Conservation (phyloP, 495 filamentous ascomycete species). For the Talaromyces liani region DNA sequence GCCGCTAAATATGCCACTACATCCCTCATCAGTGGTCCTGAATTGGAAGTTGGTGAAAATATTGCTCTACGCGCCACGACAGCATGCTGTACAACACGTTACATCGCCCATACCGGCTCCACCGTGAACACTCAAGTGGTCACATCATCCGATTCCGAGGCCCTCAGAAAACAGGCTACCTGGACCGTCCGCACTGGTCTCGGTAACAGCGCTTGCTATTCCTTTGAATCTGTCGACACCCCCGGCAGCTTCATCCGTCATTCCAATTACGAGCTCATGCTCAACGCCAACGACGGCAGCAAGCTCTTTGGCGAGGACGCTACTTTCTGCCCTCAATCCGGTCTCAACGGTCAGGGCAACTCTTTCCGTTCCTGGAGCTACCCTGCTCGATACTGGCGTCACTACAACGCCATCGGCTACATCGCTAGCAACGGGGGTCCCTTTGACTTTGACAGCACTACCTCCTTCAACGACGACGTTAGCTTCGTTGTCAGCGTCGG, state of each 20-base stretch:
- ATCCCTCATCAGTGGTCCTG: slow-evolving; percentile 39
- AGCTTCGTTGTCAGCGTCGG: slow-evolving; percentile 37
- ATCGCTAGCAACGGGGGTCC: slow-evolving; percentile 45
- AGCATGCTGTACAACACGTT: slow-evolving; percentile 39
- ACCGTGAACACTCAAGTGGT: slow-evolving; percentile 45
- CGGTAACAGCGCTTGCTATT: slow-evolving; percentile 43
- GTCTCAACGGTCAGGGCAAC: slow-evolving; percentile 38
- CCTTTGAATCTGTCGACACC: slow-evolving; percentile 49
- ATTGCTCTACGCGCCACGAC: slow-evolving; percentile 46
- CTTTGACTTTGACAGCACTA: slow-evolving; percentile 37
- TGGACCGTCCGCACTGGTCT: slow-evolving; percentile 48
- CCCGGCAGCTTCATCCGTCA: slow-evolving; percentile 49
- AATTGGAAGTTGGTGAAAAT: slow-evolving; percentile 37
- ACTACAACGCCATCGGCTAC: slow-evolving; percentile 39
- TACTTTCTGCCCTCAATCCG: slow-evolving; percentile 44
- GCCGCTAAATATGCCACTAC: slow-evolving; percentile 44
- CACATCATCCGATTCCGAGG: slow-evolving; percentile 36
- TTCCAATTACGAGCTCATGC: slow-evolving; percentile 34
- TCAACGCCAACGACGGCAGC: slow-evolving; percentile 41
- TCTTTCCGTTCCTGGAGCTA: slow-evolving; percentile 49
- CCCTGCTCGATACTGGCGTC: slow-evolving; percentile 49
- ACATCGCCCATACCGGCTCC: slow-evolving; percentile 40
- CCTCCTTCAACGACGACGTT: slow-evolving; percentile 43
- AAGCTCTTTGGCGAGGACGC: slow-evolving; percentile 48
- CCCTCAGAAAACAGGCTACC: slow-evolving; percentile 41